Base-by-base conservation (phyloP, 495 filamentous ascomycete species). In the Penicillium cinerascens region DNA sequence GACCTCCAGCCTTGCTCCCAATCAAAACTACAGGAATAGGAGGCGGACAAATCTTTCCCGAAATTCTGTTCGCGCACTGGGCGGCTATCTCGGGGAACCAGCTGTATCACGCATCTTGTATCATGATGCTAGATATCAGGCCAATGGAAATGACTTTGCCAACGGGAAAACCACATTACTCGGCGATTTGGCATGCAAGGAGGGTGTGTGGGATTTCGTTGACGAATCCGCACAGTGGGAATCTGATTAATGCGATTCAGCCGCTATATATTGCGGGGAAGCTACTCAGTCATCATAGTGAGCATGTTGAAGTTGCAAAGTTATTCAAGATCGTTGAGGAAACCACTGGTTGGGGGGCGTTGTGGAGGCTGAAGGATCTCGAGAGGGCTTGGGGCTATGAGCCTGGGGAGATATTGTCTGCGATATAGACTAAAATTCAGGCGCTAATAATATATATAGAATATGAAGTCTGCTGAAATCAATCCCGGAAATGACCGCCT, bases 31-130 rank as follows among this genome's bases (percentile, higher is more conserved):
- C 56, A 0, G 67, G 64, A 4, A 61, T 64, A 17, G 56, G 55
- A 0, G 44, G 52, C 2, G 58, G 54, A 4, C 52, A 55, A 16
- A 67, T 67, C 1, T 76, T 76, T 35, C 70, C 70, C 0, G 56
- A 65, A 20, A 67, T 75, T 9, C 51, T 77, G 11, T 77, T 67
- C 44, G 60, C 63, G 5, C 65, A 69, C 43, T 67, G 68, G 55
- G 68, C 69, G 13, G 73, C 73, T 11, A 75, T 76, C n/a, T 74
- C 71, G 0, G 61, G 61, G 0, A 76, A 76, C 37, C 73, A 76
- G 52, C 54, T 75, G 3, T 73, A 73, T 16, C 73, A 76, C 51
- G 70, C 73, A 0, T 60, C 69, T 1, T 70, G 66, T 43, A 58
- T 76, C 3, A 62, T 76, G 41, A 60, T 76, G 51, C 61, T 76